phyloP scores from a whole-genome alignment of 805 yeast species.

The Kregervanrija pseudodelftensis region DNA sequence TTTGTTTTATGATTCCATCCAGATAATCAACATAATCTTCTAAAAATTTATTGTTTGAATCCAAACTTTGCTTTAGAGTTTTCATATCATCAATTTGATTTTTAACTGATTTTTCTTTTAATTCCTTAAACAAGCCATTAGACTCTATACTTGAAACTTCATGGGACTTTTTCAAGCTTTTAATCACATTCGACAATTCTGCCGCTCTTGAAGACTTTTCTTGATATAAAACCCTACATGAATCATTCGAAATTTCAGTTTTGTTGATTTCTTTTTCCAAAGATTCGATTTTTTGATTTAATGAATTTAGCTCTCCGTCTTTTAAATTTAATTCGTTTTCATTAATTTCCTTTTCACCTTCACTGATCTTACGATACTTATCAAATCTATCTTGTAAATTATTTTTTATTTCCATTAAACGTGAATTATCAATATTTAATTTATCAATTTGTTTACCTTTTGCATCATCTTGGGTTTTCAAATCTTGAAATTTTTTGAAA shows the following conservation, averaged over 20 bases:
- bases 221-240: slow-evolving; percentile 38
- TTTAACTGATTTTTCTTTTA: slow-evolving; percentile 16
- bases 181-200: slow-evolving; percentile 28
- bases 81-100: slow-evolving; percentile 10
- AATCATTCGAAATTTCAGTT: slow-evolving; percentile 20
- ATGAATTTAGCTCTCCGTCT: slow-evolving; percentile 9
- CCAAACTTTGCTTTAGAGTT: slow-evolving; percentile 3
- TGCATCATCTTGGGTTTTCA: slow-evolving; percentile 25
- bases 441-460: slow-evolving; percentile 26
- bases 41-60: slow-evolving; percentile 19
- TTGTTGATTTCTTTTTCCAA: slow-evolving; percentile 9
- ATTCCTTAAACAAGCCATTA: slow-evolving; percentile 29
- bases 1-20: slow-evolving; percentile 19
- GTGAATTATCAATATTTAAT: slow-evolving; percentile 11
- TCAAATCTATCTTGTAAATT: slow-evolving; percentile 9
- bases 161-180: slow-evolving; percentile 17
- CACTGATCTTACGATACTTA: background rate
- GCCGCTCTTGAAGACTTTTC: slow-evolving; percentile 40
- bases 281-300: slow-evolving; percentile 7
- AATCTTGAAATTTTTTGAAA: slow-evolving; percentile 31
- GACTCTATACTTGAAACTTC: slow-evolving; percentile 24
- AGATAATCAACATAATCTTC: slow-evolving; percentile 18
- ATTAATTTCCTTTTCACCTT: slow-evolving; percentile 1
- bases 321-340: slow-evolving; percentile 9
- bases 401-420: slow-evolving; percentile 7